phyloP scores from a whole-genome alignment of 257 asterid genomes.

The Forsythia viridissima region DNA sequence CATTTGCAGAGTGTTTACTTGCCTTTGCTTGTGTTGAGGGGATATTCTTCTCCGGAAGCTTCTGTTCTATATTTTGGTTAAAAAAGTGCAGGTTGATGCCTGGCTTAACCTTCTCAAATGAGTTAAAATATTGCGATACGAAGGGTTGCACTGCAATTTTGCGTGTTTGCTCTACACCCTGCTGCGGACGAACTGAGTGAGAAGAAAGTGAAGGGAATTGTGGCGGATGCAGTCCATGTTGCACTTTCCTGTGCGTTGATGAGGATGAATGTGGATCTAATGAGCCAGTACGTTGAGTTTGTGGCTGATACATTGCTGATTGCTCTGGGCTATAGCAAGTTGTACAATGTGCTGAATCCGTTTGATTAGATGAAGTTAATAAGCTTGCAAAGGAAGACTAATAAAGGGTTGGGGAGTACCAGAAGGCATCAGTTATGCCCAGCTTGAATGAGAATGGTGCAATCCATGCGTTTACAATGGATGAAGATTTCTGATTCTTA shows the following conservation, averaged over 20 bases:
- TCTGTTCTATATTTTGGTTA: background rate
- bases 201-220: constrained; percentile 60
- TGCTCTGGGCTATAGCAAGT: constrained; percentile 63
- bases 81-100: too few species aligned
- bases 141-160: constrained; percentile 64
- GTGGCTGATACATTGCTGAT: constrained; percentile 77
- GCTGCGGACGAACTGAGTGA: constrained; percentile 60
- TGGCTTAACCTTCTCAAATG: too few species aligned
- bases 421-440: constrained; percentile 79
- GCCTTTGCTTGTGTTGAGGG: too few species aligned
- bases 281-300: constrained; percentile 79
- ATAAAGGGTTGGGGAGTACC: constrained; percentile 94
- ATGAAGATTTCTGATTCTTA: too few species aligned
- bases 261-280: constrained; percentile 75
- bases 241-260: constrained; percentile 81
- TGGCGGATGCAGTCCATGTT: constrained; percentile 73
- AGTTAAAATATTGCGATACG: background rate
- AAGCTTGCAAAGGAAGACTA: constrained; percentile 91
- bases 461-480: constrained; percentile 40
- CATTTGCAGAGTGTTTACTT: too few species aligned
- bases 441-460: constrained; percentile 64
- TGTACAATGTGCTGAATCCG: constrained; percentile 67
- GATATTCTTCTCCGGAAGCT: too few species aligned
- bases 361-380: constrained; percentile 97
- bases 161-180: constrained; percentile 79